Evolutionary conservation across 768 basidiomycete species (phyloP), one percentile per base, ranked within the genome.

Genomic region (Xerocomellus amylosporus): DNA sequence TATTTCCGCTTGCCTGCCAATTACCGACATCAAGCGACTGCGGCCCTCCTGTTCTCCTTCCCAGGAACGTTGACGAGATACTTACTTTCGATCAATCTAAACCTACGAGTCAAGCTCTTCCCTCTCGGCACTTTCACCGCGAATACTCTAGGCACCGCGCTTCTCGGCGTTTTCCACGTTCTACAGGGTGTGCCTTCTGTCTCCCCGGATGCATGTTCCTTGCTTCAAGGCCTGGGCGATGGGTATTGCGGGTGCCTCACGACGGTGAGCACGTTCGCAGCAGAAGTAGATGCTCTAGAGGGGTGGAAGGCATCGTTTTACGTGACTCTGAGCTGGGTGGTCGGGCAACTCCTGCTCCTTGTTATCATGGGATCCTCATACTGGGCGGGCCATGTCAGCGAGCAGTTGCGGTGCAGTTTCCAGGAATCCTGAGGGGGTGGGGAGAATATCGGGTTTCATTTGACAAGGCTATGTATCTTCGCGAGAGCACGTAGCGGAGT

Each of bases 241-340:
- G 97, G 97, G 8, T 98, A 93, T 66, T 98, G 95, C 67, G 97
- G 94, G 12, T 94, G 93, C 73, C 76, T 98, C 61, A 95, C 88
- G 2, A 99, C 97, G 2, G 81, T 99, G 61, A 93, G 90, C 69
- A 98, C 95, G 17, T 96, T 98, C 65, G 88, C 85, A 2, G 86
- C 86, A 9, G 97, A 99, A 67, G 68, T 90, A 20, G 72, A 76
- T 33, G 79, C 80, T 39, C 73, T 94, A 56, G 70, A 74, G 40
- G 68, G 75, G 31, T 67, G 81, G 69, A 83, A 79, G 64, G 83
- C 85, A 28, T 83, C 79, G 74, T 64, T 83, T 42, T 98, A 98
- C 68, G 82, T 80, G 26, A 58, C 78, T 2, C 64, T 82, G 40
- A 95, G 90, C 64, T 88, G 88, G 79, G 67, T 79, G 19, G 64